These are phyloP conservation scores for Umbelopsis ramanniana DNA, from an alignment of 192 early-diverging fungal genomes.

Conservation along the genomic window DNA sequence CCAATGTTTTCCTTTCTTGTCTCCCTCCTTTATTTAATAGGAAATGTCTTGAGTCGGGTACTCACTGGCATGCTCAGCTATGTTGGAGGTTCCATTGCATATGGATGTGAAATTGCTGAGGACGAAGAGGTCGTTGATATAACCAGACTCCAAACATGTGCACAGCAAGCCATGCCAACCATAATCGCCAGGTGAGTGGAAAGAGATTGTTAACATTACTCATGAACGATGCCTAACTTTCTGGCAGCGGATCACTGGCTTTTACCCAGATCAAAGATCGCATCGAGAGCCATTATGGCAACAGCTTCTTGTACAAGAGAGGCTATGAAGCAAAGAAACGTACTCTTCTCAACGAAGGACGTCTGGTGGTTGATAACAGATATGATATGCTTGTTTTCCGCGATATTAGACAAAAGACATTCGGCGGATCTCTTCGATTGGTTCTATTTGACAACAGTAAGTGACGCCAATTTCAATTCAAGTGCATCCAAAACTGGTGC, in stretches of 20 bases:
- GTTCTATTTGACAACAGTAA: slow-evolving; percentile 38
- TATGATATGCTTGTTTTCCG: slow-evolving; percentile 52
- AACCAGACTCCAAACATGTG: slow-evolving; percentile 68
- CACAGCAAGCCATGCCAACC: slow-evolving; percentile 74
- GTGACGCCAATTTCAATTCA: not conserved
- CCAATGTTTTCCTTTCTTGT: not conserved
- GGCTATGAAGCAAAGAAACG: slow-evolving; percentile 40
- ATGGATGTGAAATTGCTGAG: slow-evolving; percentile 44
- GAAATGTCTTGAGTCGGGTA: slow-evolving; percentile 40
- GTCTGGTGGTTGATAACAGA: slow-evolving; percentile 40
- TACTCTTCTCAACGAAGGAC: slow-evolving; percentile 37
- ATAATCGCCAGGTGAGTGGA: slow-evolving; percentile 59
- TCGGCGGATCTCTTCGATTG: slow-evolving; percentile 45
- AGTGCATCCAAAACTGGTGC: not conserved
- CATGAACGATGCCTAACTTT: no score
- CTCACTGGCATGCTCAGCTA: slow-evolving; percentile 39
- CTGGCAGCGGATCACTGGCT: not conserved
- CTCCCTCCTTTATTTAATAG: slow-evolving; percentile 20
- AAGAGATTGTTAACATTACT: not conserved
- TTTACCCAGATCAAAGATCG: slow-evolving; percentile 31
- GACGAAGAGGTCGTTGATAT: slow-evolving; percentile 43
- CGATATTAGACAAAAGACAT: slow-evolving; percentile 42
- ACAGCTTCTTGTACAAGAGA: slow-evolving; percentile 42
- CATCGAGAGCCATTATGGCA: slow-evolving; percentile 39
- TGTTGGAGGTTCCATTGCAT: slow-evolving; percentile 71